A percentile compares a stretch with the other conserved stretches of the same genome.
phyloP scores from a whole-genome alignment of 257 asterid species.

The Anisodus acutangulus region DNA sequence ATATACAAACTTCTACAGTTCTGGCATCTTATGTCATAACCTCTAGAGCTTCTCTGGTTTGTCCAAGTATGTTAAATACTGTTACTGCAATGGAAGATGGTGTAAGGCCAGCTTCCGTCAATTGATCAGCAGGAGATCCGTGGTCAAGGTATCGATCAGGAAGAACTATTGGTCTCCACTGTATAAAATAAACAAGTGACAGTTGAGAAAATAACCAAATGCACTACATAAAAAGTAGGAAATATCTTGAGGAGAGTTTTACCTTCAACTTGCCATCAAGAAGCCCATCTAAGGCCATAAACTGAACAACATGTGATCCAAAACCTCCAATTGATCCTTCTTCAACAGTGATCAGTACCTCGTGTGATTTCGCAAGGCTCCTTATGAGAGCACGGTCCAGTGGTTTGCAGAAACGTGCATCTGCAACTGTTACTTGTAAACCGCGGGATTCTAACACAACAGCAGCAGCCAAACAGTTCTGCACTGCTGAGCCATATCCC shows the following conservation, averaged over 20 bases:
- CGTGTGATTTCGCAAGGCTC: constrained; percentile 79
- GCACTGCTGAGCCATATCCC: constrained; percentile 89
- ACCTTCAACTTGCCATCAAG: constrained; percentile 92
- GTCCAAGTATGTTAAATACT: constrained; percentile 79
- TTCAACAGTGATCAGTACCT: constrained; percentile 81
- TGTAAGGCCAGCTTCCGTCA: constrained; percentile 73
- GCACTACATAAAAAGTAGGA: background rate
- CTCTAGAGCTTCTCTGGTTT: constrained; percentile 84
- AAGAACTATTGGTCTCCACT: constrained; percentile 99
- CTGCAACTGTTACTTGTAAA: constrained; percentile 74
- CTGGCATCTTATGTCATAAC: constrained; percentile 63
- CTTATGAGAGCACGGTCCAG: constrained; percentile 76
- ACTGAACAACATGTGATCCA: constrained; percentile 94
- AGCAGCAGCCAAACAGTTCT: constrained; percentile 89
- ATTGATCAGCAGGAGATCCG: constrained; percentile 80
- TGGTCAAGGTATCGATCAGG: constrained; percentile 94
- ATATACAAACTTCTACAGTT: background rate
- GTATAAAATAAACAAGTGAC: constrained; percentile 33
- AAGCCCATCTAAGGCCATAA: constrained; percentile 92
- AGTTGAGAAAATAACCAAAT: background rate
- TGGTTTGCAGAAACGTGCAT: constrained; percentile 97
- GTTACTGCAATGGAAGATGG: constrained; percentile 90
- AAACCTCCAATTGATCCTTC: constrained; percentile 99
- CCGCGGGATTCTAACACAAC: constrained; percentile 61
- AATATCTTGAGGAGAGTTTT: constrained; percentile 22